Percentiles rank a stretch among this genome's conserved stretches.
Conservation (phyloP, 352 stramenopile genomes). For the Globisporangium parvum region DNA sequence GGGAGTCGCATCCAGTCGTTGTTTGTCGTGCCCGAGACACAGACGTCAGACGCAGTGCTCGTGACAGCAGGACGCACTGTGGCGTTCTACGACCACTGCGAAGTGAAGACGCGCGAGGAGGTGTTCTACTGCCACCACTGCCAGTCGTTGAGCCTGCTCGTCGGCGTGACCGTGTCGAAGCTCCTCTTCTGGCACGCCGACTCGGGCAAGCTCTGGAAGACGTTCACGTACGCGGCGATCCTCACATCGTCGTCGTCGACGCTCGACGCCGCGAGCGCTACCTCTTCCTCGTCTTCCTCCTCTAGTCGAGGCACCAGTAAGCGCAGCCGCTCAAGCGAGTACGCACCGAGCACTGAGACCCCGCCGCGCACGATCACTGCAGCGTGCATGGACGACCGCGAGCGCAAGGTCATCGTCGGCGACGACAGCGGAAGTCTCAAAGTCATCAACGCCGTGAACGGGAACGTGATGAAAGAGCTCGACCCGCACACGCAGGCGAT, state of each 20-base stretch:
- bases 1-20: slow-evolving; percentile 6
- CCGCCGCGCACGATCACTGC: slow-evolving; percentile 39
- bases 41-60: slow-evolving; percentile 44
- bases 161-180: slow-evolving; percentile 45
- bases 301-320: background rate
- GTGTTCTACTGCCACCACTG: slow-evolving; percentile 58
- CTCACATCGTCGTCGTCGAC: slow-evolving; percentile 13
- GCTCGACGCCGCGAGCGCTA: background rate
- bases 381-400: slow-evolving; percentile 75
- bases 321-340: background rate
- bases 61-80: slow-evolving; percentile 32
- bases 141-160: slow-evolving; percentile 41
- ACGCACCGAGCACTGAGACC: no score
- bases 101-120: slow-evolving; percentile 56
- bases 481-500: slow-evolving; percentile 46
- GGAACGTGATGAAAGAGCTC: slow-evolving; percentile 80
- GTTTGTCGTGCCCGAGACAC: slow-evolving; percentile 40
- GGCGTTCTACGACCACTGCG: slow-evolving; percentile 54
- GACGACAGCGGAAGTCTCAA: slow-evolving; percentile 60
- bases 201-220: slow-evolving; percentile 43
- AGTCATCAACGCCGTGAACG: slow-evolving; percentile 72
- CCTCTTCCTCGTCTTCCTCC: no score
- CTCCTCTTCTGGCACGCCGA: slow-evolving; percentile 61
- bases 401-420: slow-evolving; percentile 75
- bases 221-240: slow-evolving; percentile 40